Evolutionary conservation across 768 basidiomycete genomes (phyloP).

Genomic region (Xerocomus potaroensis): DNA sequence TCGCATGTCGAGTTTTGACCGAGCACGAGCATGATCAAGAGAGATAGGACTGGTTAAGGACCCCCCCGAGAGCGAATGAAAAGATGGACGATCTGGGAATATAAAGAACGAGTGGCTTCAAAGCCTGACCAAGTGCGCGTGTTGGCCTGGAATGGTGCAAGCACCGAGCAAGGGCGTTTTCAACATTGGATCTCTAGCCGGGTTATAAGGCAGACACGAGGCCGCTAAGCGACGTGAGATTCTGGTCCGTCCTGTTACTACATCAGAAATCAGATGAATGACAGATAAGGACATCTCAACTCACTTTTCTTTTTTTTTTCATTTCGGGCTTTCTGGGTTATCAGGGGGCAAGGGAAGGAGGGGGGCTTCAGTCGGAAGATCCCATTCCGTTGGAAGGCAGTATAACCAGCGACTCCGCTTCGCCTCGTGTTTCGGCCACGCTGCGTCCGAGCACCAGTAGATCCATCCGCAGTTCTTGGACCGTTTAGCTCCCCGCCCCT

Average conservation of each 20-base stretch:
- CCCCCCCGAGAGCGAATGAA: conserved; percentile 18
- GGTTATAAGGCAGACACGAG: conserved; percentile 35
- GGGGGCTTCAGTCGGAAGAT: conserved; percentile 9
- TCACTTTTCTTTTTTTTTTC: conserved; percentile 15
- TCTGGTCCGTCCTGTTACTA: conserved; percentile 21
- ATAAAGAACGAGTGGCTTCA: conserved; percentile 19
- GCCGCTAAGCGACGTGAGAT: conserved; percentile 34
- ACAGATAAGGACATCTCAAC: conserved; percentile 19
- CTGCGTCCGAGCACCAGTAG: not conserved
- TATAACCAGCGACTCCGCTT: not conserved
- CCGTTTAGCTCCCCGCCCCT: too few relatives aligned
- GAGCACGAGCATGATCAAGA: conserved; percentile 57
- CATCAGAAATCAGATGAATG: conserved; percentile 12
- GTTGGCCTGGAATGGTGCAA: conserved; percentile 24
- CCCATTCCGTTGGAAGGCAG: conserved; percentile 7
- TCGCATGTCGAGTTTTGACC: conserved; percentile 67
- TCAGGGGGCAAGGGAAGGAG: conserved; percentile 12
- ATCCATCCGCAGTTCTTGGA: conserved; percentile 1
- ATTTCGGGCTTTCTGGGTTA: conserved; percentile 30
- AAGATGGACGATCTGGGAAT: conserved; percentile 6
- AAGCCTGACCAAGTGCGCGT: conserved; percentile 30
- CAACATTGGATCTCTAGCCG: conserved; percentile 19
- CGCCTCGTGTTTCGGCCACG: conserved; percentile 29
- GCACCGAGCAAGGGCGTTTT: conserved; percentile 20
- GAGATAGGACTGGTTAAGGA: conserved; percentile 33